Conservation (phyloP, 106 monocot species). For the Alisma plantagoaquatica region DNA sequence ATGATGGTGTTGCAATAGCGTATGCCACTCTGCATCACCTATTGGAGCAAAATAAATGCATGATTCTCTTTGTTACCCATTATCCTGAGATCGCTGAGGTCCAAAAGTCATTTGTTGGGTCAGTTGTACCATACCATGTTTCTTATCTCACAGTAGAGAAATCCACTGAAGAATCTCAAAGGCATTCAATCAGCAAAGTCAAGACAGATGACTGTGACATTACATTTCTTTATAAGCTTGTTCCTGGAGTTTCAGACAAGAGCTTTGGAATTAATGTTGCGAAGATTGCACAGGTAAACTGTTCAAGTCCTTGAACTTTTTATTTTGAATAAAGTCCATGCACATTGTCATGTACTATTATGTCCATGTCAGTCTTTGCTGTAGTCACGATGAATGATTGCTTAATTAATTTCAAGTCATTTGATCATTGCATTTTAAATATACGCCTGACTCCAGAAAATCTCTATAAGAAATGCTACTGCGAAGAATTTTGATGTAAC, state of each 20-base stretch:
- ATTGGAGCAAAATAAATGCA: slow-evolving; percentile 58
- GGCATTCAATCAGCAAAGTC: too few relatives aligned
- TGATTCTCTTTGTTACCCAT: slow-evolving; percentile 92
- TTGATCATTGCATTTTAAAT: background rate
- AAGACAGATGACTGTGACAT: slow-evolving; percentile 40
- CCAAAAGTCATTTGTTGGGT: slow-evolving; percentile 48
- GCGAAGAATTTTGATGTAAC: background rate
- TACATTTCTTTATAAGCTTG: slow-evolving; percentile 90
- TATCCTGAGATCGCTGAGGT: slow-evolving; percentile 80
- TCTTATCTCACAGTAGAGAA: slow-evolving; percentile 61
- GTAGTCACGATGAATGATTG: background rate
- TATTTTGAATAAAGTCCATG: background rate
- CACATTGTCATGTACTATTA: too few relatives aligned
- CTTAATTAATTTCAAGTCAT: background rate
- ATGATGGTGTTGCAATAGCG: slow-evolving; percentile 97
- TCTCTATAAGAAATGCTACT: too few relatives aligned
- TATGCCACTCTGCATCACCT: slow-evolving; percentile 77
- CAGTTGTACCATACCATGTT: slow-evolving; percentile 75
- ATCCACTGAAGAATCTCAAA: slow-evolving; percentile 3
- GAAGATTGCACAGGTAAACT: slow-evolving; percentile 76
- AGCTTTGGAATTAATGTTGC: slow-evolving; percentile 99
- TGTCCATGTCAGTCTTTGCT: background rate
- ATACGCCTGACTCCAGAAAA: too few relatives aligned
- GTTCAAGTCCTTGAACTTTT: background rate
- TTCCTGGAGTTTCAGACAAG: slow-evolving; percentile 72